These are phyloP conservation scores for Arabis alpina DNA, from an alignment of 345 rosid genomes.

Conservation along the genomic window DNA sequence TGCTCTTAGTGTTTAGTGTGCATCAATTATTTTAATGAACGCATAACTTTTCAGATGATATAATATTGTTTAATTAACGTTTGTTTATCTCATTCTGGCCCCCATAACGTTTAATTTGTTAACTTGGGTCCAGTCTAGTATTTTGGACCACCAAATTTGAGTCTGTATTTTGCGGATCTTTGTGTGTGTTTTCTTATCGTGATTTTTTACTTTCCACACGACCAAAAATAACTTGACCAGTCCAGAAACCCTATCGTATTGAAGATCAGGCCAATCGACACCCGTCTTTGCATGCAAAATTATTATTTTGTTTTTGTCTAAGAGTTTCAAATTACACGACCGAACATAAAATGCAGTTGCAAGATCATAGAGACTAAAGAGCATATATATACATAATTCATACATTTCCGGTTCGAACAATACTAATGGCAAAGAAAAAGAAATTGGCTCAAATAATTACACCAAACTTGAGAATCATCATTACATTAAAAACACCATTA, in stretches of 20 bases:
- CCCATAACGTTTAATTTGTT: background rate
- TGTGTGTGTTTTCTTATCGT: background rate
- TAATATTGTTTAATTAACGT: too few species aligned
- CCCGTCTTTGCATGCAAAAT: slow-evolving; percentile 40
- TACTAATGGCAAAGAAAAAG: background rate
- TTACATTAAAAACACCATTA: background rate
- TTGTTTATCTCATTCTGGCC: too few species aligned
- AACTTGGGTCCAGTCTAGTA: background rate
- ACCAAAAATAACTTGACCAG: slow-evolving; percentile 21
- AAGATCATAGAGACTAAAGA: slow-evolving; percentile 4
- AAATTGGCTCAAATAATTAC: background rate
- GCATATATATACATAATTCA: background rate
- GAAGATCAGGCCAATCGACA: slow-evolving; percentile 18
- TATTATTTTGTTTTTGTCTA: background rate
- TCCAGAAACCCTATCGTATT: background rate
- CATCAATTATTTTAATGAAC: too few species aligned
- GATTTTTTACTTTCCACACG: slow-evolving; percentile 4
- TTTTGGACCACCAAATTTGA: slow-evolving; percentile 4
- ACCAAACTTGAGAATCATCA: slow-evolving; percentile 11
- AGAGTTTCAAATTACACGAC: background rate
- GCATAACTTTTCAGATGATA: too few species aligned
- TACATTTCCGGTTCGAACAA: slow-evolving; percentile 1
- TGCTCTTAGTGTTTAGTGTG: too few species aligned
- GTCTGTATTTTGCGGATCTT: background rate
- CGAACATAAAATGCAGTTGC: slow-evolving; percentile 1